Base-by-base conservation (phyloP, 345 rosid species). In the Carallia pectinifolia region DNA sequence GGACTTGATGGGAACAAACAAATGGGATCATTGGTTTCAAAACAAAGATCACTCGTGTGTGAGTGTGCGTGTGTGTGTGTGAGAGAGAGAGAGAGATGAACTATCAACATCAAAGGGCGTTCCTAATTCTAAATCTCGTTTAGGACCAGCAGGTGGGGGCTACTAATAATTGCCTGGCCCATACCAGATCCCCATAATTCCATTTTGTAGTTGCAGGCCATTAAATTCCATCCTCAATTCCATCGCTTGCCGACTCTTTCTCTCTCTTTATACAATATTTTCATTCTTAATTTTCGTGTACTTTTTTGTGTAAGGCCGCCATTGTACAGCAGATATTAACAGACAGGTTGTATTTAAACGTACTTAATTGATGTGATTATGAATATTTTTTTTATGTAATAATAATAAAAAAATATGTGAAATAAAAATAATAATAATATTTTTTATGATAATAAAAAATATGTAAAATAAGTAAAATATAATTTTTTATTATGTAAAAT, bases 101-200 rank as follows among this genome's bases (percentile, higher is more conserved):
- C 81, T 44, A 73, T 56, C 60, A 23, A 56, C 50, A 3, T 79
- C 86, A 64, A 31, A 34, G 61, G 63, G 50, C 37, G 67, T 71
- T 65, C 77, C 77, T 65, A 63, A 69, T 66, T 70, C 34, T 33
- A 77, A 73, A 68, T 77, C 72, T 59, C 17, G 56, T 38, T 66
- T 64, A 76, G 82, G 84, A 82, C 84, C 85, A 72, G 44, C 63
- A 39, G 7, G 30, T 15, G 0, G 7, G 84, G 19, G 81, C 85
- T 78, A 70, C 83, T 67, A 80, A 86, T 83, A 66, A 80, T 80
- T 81, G 71, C 65, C 56, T 80, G 88, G 79, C 78, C 82, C 82
- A 58, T 53, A 9, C 33, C 33, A 40, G 50, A 44, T 55, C 60
- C 60, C 33, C 60, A 0, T 27, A 34, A 65, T 38, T 48, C 33